phyloP scores from a whole-genome alignment of 2,329 filamentous ascomycete species.

The Ophiocordyceps camponoti-leonardi region DNA sequence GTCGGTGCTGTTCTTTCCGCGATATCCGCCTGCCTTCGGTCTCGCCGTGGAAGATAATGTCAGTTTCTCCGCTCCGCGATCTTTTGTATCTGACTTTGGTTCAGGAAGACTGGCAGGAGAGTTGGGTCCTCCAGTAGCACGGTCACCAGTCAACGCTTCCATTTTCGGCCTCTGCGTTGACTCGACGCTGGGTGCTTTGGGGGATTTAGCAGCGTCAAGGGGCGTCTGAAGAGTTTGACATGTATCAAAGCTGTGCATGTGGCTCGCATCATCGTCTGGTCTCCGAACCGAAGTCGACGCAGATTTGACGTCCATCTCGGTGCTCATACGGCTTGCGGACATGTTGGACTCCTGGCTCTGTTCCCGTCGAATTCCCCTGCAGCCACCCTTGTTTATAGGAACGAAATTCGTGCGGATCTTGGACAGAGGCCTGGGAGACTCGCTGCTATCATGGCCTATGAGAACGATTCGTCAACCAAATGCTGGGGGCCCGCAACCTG shows the following conservation, averaged over 20 bases:
- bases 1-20: background rate
- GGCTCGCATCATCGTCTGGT: too few relatives aligned
- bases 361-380: slow-evolving; percentile 31
- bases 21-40: background rate
- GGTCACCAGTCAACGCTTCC: background rate
- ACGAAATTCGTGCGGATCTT: slow-evolving; percentile 64
- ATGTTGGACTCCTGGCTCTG: slow-evolving; percentile 19
- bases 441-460: slow-evolving; percentile 18
- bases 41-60: background rate
- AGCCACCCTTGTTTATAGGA: slow-evolving; percentile 49
- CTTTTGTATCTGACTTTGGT: background rate
- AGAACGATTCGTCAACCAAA: slow-evolving; percentile 6
- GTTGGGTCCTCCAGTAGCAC: too few relatives aligned
- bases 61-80: background rate
- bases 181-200: slow-evolving; percentile 18
- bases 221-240: slow-evolving; percentile 3
- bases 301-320: slow-evolving; percentile 11
- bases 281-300: slow-evolving; percentile 10
- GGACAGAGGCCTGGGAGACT: slow-evolving; percentile 49
- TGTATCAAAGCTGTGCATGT: background rate
- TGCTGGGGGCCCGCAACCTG: background rate
- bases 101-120: background rate
- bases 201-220: slow-evolving; percentile 7
- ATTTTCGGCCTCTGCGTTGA: slow-evolving; percentile 20
- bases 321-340: slow-evolving; percentile 18